Evolutionary conservation across 1,139 yeast genomes (phyloP), one percentile per base, ranked within the genome.

Genomic region (Taphrina pruni): DNA sequence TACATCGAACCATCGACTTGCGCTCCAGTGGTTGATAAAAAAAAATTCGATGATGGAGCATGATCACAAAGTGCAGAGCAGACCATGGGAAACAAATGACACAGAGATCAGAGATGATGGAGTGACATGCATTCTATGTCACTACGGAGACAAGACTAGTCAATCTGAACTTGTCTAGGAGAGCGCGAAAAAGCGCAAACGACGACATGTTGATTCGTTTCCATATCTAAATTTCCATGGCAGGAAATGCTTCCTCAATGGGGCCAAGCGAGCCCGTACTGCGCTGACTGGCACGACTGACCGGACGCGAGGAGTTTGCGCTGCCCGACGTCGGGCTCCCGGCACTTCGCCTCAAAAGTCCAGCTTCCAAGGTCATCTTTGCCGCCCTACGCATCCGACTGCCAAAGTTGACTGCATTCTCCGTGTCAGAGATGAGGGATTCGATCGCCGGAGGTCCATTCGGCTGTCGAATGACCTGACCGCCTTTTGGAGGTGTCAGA

Each of bases 291-390:
- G 51, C 43, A 17, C 62, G 62, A 32, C 62, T 45, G 17, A 41
- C 12, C 1, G 62, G 41, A 1, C 62, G 62, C 43, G 51, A 43
- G 20, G 8, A 21, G 38, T 3, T 41, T 21, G 14, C 26, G 48
- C 17, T 14, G 8, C 39, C 51, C 9, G 48, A 45, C 12, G 48
- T 50, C 32, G 32, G 32, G 32, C 32, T 26, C 32, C 32, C 32
- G 14, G 38, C 32, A 12, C 50, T 41, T 32, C 66, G 66, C 12
- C 66, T 36, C 26, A 35, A 21, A 32, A 45, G 48, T 17, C 66
- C 66, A 39, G 66, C 66, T 43, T 62, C 66, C 52, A 62, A 41
- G 51, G 52, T n/a, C 66, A 38, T n/a, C n/a, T 56, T 41, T n/a
- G 66, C 58, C 2, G 39, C 14, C 39, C 26, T 26, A 8, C 66